phyloP scores from a whole-genome alignment of 129 eudicot species.

The Solidago caesia region DNA sequence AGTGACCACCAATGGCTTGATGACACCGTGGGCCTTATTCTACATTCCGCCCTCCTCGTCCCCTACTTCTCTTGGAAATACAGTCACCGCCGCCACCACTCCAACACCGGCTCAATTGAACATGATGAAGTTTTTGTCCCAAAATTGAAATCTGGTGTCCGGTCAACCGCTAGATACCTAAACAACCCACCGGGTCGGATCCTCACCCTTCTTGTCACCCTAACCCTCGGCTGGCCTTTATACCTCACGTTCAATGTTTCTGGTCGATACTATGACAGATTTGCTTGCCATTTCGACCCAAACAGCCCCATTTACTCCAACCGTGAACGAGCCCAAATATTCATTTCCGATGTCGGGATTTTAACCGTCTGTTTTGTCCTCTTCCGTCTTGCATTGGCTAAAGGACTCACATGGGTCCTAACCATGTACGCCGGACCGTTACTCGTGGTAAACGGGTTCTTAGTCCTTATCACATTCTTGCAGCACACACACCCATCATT shows the following conservation, averaged over 20 bases:
- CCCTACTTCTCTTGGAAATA: constrained; percentile 71
- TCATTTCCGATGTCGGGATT: constrained; percentile 52
- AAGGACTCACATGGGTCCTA: constrained; percentile 54
- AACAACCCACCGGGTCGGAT: constrained; percentile 67
- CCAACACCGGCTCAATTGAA: constrained; percentile 68
- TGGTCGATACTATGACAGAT: constrained; percentile 53
- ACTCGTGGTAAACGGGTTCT: constrained; percentile 51
- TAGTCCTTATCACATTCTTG: constrained; percentile 55
- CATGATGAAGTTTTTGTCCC: constrained; percentile 69
- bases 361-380: constrained; percentile 36
- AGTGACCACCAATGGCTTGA: constrained; percentile 73
- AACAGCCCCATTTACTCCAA: constrained; percentile 57
- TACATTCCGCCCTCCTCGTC: constrained; percentile 53
- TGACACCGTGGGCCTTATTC: constrained; percentile 63
- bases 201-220: constrained; percentile 44
- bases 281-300: constrained; percentile 66
- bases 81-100: constrained; percentile 70
- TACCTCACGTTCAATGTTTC: constrained; percentile 62
- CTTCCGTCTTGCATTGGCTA: constrained; percentile 34
- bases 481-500: constrained; percentile 67
- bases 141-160: constrained; percentile 30
- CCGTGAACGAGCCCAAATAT: constrained; percentile 61
- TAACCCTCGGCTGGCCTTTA: constrained; percentile 69
- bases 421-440: constrained; percentile 53
- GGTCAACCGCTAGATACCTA: constrained; percentile 41